A percentile compares a stretch with the other conserved stretches of the same genome.
phyloP scores from a whole-genome alignment of 2,329 filamentous ascomycete species.

The Nectriaceae sp. region DNA sequence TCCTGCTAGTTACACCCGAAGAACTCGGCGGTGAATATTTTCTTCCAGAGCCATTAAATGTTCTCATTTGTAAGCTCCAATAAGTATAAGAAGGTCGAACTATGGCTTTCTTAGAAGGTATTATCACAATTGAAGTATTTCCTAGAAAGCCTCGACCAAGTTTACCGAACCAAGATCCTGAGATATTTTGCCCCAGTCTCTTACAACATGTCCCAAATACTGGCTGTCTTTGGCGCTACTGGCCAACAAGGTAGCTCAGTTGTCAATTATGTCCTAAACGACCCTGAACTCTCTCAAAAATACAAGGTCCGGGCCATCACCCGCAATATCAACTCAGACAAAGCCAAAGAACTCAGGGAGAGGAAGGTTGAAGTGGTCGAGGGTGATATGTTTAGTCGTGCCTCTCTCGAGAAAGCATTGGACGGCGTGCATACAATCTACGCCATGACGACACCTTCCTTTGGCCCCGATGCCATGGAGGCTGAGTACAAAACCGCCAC shows the following conservation, averaged over 20 bases:
- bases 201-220: conserved; percentile 32
- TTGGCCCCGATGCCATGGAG: conserved; percentile 35
- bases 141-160: no score
- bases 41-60: background rate
- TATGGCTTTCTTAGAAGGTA: no score
- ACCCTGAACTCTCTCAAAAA: conserved; percentile 44
- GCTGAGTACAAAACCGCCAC: conserved; percentile 41
- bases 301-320: conserved; percentile 54
- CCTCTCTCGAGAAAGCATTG: conserved; percentile 43
- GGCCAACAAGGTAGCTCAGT: conserved; percentile 54
- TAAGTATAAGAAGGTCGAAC: background rate
- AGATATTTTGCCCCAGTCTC: no score
- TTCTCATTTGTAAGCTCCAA: background rate
- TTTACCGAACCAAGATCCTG: no score
- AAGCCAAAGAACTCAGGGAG: conserved; percentile 30
- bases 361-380: conserved; percentile 36
- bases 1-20: background rate
- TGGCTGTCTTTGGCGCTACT: conserved; percentile 53
- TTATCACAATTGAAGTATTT: no score
- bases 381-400: conserved; percentile 41
- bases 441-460: conserved; percentile 45
- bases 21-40: background rate
- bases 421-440: conserved; percentile 50
- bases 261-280: conserved; percentile 45
- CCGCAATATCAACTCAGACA: conserved; percentile 41